Evolutionary conservation across 75 land plant genomes (phyloP).

Genomic region (Sequoia sempervirens): DNA sequence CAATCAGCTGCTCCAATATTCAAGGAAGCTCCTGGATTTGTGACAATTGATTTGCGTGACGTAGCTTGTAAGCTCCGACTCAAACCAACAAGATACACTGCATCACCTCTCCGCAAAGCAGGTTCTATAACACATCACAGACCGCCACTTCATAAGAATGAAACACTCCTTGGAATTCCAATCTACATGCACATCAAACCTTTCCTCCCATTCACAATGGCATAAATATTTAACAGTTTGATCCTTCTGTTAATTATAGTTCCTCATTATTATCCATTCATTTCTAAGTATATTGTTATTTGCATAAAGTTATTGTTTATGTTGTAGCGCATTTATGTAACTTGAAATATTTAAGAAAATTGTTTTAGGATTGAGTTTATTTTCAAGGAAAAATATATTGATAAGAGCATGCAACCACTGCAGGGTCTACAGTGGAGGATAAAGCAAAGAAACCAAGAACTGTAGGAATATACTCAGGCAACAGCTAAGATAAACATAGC

Average conservation of each 20-base stretch:
- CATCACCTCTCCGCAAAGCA: slow-evolving; percentile 70
- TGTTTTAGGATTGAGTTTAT: background rate
- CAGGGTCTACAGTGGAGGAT: too few relatives aligned
- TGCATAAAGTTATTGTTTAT: background rate
- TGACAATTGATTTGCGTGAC: slow-evolving; percentile 84
- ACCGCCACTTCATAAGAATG: background rate
- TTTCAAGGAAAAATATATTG: too few relatives aligned
- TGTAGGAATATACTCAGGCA: too few relatives aligned
- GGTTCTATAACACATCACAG: slow-evolving; percentile 52
- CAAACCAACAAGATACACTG: slow-evolving; percentile 81
- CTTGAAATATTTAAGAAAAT: background rate
- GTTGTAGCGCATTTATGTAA: background rate
- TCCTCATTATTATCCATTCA: background rate
- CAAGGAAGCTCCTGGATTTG: slow-evolving; percentile 84
- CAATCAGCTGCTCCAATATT: slow-evolving; percentile 84
- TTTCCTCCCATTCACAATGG: background rate
- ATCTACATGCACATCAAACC: background rate
- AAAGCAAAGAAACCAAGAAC: too few relatives aligned
- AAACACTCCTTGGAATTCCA: background rate
- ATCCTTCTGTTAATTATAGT: background rate
- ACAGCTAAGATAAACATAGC: too few relatives aligned
- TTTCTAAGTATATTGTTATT: background rate
- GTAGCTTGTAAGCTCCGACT: slow-evolving; percentile 86
- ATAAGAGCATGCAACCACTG: too few relatives aligned
- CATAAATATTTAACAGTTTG: background rate